Percentiles rank a stretch among this genome's conserved stretches.
phyloP scores from a whole-genome alignment of 2,329 filamentous ascomycete genomes.

The Colletotrichum incanum region DNA sequence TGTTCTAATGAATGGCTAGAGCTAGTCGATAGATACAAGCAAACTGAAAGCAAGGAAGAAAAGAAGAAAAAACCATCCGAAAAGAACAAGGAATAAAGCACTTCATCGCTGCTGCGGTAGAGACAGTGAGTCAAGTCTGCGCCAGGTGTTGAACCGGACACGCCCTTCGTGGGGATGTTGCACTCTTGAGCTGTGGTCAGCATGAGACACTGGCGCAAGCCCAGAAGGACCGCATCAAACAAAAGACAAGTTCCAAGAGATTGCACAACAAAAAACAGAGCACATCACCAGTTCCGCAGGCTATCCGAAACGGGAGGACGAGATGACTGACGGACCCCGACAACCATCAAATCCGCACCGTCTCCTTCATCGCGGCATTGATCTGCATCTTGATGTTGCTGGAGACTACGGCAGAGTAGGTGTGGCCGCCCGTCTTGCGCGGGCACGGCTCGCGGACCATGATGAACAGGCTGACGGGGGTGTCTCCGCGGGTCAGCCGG shows the following conservation, averaged over 20 bases:
- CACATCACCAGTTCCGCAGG: slow-evolving; percentile 17
- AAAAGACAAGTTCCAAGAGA: background rate
- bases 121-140: slow-evolving; percentile 12
- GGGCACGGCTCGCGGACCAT: slow-evolving; percentile 83
- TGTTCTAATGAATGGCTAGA: slow-evolving; percentile 44
- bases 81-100: background rate
- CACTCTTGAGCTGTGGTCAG: slow-evolving; percentile 37
- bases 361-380: slow-evolving; percentile 49
- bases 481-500: slow-evolving; percentile 70
- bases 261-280: background rate
- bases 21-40: slow-evolving; percentile 39
- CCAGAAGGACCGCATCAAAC: slow-evolving; percentile 1
- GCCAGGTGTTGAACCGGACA: slow-evolving; percentile 36
- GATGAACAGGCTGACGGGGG: slow-evolving; percentile 79
- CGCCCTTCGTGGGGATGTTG: slow-evolving; percentile 21
- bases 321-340: slow-evolving; percentile 27
- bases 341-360: slow-evolving; percentile 10
- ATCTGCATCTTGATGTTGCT: slow-evolving; percentile 54
- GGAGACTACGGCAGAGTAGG: slow-evolving; percentile 50
- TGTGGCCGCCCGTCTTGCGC: slow-evolving; percentile 45
- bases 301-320: no score
- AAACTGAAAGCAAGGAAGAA: slow-evolving; percentile 11
- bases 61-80: background rate
- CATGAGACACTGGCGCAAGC: slow-evolving; percentile 30
- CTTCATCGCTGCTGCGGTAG: slow-evolving; percentile 10